A percentile compares a stretch with the other conserved stretches of the same genome.
These are phyloP conservation scores for Vicia sativa DNA, from an alignment of 306 rosid genomes.

Conservation along the genomic window DNA sequence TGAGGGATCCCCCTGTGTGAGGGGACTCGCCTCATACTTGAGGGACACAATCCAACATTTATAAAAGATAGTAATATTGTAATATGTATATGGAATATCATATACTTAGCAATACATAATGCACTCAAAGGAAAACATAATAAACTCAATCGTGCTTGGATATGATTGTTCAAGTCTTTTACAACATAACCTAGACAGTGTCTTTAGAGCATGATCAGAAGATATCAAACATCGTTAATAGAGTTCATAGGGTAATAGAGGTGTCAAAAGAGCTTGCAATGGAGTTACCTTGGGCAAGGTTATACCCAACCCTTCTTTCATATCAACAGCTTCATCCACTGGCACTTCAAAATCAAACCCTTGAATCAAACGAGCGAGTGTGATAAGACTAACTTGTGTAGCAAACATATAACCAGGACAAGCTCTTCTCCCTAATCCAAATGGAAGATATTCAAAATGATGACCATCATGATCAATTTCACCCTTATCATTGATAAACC, in stretches of 20 bases:
- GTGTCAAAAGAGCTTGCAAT: constrained; percentile 40
- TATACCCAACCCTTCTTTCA: constrained; percentile 57
- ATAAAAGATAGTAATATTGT: too few species aligned
- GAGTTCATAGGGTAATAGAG: constrained; percentile 30
- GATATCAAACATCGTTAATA: background rate
- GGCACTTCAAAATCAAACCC: constrained; percentile 49
- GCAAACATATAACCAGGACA: constrained; percentile 60
- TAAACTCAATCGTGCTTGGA: too few species aligned
- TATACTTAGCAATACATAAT: too few species aligned
- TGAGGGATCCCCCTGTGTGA: too few species aligned
- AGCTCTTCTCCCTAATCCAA: constrained; percentile 58
- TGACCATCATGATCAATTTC: constrained; percentile 42
- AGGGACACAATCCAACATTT: too few species aligned
- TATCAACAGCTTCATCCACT: constrained; percentile 39
- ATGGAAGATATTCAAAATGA: constrained; percentile 57
- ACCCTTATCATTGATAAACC: constrained; percentile 44
- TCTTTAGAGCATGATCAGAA: too few species aligned
- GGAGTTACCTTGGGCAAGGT: constrained; percentile 55
- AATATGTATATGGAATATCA: too few species aligned
- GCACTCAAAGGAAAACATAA: too few species aligned
- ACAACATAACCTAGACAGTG: too few species aligned
- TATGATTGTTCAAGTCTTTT: too few species aligned
- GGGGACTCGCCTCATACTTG: too few species aligned
- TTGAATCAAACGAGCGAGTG: constrained; percentile 58
- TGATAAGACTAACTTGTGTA: constrained; percentile 43